Conservation (phyloP, 164 flowering plant genomes). For the Vitis rotundifolia region DNA sequence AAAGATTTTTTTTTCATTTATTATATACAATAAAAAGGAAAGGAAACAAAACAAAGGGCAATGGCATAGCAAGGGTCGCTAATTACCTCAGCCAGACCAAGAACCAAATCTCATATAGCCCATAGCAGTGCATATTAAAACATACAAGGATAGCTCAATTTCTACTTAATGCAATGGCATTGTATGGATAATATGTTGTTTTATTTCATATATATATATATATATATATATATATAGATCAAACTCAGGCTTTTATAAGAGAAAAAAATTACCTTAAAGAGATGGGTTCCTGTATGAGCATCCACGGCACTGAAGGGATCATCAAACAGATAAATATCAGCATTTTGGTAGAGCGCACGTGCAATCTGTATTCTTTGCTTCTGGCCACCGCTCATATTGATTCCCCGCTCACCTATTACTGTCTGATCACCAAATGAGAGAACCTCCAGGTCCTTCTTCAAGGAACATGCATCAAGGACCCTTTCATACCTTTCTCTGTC, state of each 20-base stretch:
- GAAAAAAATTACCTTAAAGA: constrained; percentile 12
- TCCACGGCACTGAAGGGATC: constrained; percentile 62
- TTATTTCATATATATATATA: no score
- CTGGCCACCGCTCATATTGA: constrained; percentile 57
- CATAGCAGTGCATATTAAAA: background rate
- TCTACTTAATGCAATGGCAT: no score
- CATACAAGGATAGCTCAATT: background rate
- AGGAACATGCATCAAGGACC: constrained; percentile 38
- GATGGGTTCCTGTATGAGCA: constrained; percentile 46
- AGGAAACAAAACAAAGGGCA: background rate
- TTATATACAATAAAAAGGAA: background rate
- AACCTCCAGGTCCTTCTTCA: constrained; percentile 42
- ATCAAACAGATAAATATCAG: constrained; percentile 48
- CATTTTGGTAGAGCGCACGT: constrained; percentile 51
- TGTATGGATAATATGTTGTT: no score
- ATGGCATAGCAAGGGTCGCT: background rate
- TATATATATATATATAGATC: no score
- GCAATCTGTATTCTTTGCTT: constrained; percentile 57
- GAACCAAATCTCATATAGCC: background rate
- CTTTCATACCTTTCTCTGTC: constrained; percentile 29
- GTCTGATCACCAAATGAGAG: constrained; percentile 47
- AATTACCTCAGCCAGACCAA: background rate
- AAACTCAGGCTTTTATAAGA: background rate
- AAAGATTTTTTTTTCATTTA: background rate
- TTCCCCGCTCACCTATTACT: constrained; percentile 45